These are phyloP conservation scores for Apiotrichum sp. DNA, from an alignment of 1,284 basidiomycete genomes.

Conservation along the genomic window DNA sequence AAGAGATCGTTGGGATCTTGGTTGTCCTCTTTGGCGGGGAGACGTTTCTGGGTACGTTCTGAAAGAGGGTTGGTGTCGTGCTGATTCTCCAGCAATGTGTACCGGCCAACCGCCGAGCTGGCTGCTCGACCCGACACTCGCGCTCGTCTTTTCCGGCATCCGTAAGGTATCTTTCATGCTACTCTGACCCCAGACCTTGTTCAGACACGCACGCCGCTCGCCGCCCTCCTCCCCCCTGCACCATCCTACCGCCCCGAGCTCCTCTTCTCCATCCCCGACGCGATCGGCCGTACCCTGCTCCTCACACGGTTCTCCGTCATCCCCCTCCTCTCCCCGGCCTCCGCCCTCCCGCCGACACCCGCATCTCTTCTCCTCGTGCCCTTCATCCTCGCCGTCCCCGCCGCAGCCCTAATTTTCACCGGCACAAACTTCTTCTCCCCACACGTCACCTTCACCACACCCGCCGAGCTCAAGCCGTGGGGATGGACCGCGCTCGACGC, in stretches of 20 bases:
- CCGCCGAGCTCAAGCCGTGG: constrained; percentile 34
- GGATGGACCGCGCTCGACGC: constrained; percentile 43
- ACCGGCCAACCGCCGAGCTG: constrained; percentile 41
- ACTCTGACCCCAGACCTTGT: constrained; percentile 26
- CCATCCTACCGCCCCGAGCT: constrained; percentile 36
- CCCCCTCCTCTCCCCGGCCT: constrained; percentile 23
- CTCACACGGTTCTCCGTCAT: constrained; percentile 42
- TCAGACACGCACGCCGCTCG: constrained; percentile 38
- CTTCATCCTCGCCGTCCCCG: constrained; percentile 43
- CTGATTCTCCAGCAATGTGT: constrained; percentile 23
- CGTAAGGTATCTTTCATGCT: constrained; percentile 24
- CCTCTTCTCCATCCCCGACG: constrained; percentile 35
- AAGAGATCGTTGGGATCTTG: constrained; percentile 41
- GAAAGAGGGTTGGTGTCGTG: background rate
- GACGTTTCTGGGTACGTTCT: constrained; percentile 41
- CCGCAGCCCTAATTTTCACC: constrained; percentile 37
- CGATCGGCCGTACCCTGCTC: constrained; percentile 43
- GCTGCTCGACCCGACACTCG: constrained; percentile 38
- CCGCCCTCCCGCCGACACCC: constrained; percentile 31
- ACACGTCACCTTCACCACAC: constrained; percentile 28
- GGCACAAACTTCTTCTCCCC: constrained; percentile 38
- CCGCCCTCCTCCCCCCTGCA: constrained; percentile 26
- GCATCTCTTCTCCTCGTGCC: constrained; percentile 39
- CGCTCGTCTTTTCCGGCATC: constrained; percentile 29
- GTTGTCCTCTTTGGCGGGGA: constrained; percentile 45